Conservation (phyloP, 148 eudicot genomes). For the Rhododendron williamsianum region DNA sequence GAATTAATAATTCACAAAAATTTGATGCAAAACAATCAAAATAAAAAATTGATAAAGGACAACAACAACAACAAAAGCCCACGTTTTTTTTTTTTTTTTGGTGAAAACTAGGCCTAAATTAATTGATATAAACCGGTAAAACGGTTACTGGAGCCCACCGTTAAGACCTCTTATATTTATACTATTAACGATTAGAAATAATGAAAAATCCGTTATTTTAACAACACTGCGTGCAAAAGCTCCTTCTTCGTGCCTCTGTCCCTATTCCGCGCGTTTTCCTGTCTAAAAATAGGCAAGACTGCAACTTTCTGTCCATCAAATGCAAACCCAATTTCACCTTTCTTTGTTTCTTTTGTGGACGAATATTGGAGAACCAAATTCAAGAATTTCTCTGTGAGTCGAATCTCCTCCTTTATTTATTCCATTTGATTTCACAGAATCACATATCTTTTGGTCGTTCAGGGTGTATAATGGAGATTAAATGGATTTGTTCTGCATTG, state of each 20-base stretch:
- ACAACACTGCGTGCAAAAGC: background rate
- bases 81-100: background rate
- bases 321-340: slow-evolving; percentile 6
- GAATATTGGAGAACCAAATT: background rate
- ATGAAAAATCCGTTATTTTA: background rate
- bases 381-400: slow-evolving; percentile 14
- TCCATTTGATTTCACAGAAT: background rate
- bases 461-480: background rate
- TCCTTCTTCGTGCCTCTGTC: background rate
- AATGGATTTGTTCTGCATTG: background rate
- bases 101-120: too few species aligned
- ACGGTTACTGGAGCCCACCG: background rate
- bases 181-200: background rate
- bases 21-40: too few species aligned
- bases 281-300: slow-evolving; percentile 10
- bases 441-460: background rate
- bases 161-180: too few species aligned
- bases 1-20: too few species aligned
- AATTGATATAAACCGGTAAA: background rate
- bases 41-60: too few species aligned
- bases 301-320: background rate
- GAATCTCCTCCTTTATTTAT: background rate
- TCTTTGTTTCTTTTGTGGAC: background rate
- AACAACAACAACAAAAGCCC: too few species aligned
- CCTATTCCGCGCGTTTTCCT: slow-evolving; percentile 5